A percentile compares a stretch with the other conserved stretches of the same genome.
Conservation (phyloP, 345 rosid genomes). For the Corchorus capsularis region DNA sequence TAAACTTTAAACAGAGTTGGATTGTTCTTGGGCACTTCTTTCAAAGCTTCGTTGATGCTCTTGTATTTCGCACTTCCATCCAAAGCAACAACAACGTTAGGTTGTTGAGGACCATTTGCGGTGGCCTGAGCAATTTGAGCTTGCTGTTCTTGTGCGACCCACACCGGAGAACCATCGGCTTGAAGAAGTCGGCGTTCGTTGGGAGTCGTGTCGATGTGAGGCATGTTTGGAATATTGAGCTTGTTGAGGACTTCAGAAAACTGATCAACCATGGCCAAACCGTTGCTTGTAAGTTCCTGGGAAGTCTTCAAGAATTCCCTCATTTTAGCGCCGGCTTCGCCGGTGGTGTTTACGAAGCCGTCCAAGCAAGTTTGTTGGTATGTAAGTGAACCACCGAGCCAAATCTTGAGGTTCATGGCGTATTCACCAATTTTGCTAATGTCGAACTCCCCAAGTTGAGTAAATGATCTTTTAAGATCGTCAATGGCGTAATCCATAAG, state of each 20-base stretch:
- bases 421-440: slow-evolving; percentile 30
- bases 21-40: slow-evolving; percentile 39
- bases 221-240: slow-evolving; percentile 26
- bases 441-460: slow-evolving; percentile 42
- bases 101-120: slow-evolving; percentile 25
- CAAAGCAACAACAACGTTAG: slow-evolving; percentile 60
- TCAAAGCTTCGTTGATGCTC: slow-evolving; percentile 60
- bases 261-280: slow-evolving; percentile 64
- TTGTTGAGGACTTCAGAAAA: slow-evolving; percentile 36
- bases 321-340: slow-evolving; percentile 47
- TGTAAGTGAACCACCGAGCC: slow-evolving; percentile 79
- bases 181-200: slow-evolving; percentile 39
- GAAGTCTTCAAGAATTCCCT: slow-evolving; percentile 38
- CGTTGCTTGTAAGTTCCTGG: slow-evolving; percentile 61
- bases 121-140: slow-evolving; percentile 32
- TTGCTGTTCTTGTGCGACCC: slow-evolving; percentile 41
- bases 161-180: slow-evolving; percentile 41
- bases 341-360: slow-evolving; percentile 58
- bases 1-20: slow-evolving; percentile 49
- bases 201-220: slow-evolving; percentile 15
- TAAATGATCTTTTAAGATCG: slow-evolving; percentile 53
- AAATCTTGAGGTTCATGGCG: slow-evolving; percentile 54
- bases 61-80: slow-evolving; percentile 74
- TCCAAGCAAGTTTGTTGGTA: slow-evolving; percentile 78
- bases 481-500: slow-evolving; percentile 55